Evolutionary conservation across 2,329 filamentous ascomycete genomes (phyloP), one percentile per base, ranked within the genome.

Genomic region (Chrysoporthe austroafricana): DNA sequence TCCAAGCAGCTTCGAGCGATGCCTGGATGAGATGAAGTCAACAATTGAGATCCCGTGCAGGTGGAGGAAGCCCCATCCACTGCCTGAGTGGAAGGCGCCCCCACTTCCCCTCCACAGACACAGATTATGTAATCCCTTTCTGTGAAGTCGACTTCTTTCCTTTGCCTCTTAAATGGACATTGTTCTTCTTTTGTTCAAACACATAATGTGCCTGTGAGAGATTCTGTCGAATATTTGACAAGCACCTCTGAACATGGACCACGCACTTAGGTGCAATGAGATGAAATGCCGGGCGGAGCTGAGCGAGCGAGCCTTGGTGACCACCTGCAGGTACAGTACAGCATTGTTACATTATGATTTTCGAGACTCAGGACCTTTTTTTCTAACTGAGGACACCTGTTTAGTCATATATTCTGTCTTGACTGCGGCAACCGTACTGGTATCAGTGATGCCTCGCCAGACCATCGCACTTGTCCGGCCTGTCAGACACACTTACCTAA

Each of bases 371-470:
- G 16, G 8, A 43, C 21, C 5, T 34, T 62, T 36, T 11, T 52
- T 43, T n/a, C 58, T 52, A 58, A 63, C 34, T 34, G 34, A 42
- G 43, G 14, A 44, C 9, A 46, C 6, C 63, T 21, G 32, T 5
- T 26, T 50, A 94, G 94, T 70, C 95, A 97, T 78, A 90, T 96
- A 54, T 96, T 97, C 79, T 97, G 95, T 76, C 78, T 89, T 1
- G 82, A 87, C 21, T 98, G 95, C 74, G 90, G 91, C 36, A 84
- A 89, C 46, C 81, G 78, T 4, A 82, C 89, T 16, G 88, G 89
- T 0, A 81, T 96, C n/a, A 84, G 85, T 0, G 82, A 80, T 18
- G 82, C 85, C 34, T 81, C 82, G 3, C 81, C 83, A 56, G 82
- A 83, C 42, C 83, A 85, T 54, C 80, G 76, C 62, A 74, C 80